Percentiles rank a stretch among this genome's conserved stretches.
Evolutionary conservation across 495 filamentous ascomycete species (phyloP).

Genomic region (Massariosphaeria phaeospora): DNA sequence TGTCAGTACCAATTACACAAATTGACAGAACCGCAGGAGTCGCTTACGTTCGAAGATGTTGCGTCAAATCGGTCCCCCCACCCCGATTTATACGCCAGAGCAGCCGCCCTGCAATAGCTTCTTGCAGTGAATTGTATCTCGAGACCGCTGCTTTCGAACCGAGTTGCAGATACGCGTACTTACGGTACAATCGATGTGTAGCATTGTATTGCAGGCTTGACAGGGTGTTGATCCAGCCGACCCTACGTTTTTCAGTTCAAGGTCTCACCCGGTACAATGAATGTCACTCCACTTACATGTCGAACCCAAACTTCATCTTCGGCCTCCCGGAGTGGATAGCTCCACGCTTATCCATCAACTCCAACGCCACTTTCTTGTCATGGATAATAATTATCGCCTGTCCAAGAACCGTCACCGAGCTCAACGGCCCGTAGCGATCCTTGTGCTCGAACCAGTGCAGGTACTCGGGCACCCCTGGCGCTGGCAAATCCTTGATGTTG

Average conservation of each 20-base stretch:
- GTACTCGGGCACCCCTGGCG: constrained; percentile 37
- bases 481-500: constrained; percentile 1
- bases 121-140: not conserved
- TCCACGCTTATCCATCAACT: constrained; percentile 48
- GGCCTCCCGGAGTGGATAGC: constrained; percentile 39
- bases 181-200: not conserved
- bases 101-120: not conserved
- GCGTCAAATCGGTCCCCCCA: not conserved
- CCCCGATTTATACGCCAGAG: not conserved
- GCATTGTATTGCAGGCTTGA: not conserved
- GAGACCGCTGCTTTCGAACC: not conserved
- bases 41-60: constrained; percentile 3
- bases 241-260: not conserved
- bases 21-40: not conserved
- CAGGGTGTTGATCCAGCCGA: constrained; percentile 17
- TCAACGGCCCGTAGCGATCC: constrained; percentile 51
- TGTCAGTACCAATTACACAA: not conserved
- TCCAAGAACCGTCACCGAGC: constrained; percentile 49
- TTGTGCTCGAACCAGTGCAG: constrained; percentile 52
- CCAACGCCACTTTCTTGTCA: constrained; percentile 42
- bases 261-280: not conserved
- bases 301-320: not conserved
- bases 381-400: constrained; percentile 49
- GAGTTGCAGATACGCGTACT: not conserved
- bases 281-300: not conserved